Evolutionary conservation across 2,329 filamentous ascomycete species (phyloP).

Genomic region (Xylaria sp.): DNA sequence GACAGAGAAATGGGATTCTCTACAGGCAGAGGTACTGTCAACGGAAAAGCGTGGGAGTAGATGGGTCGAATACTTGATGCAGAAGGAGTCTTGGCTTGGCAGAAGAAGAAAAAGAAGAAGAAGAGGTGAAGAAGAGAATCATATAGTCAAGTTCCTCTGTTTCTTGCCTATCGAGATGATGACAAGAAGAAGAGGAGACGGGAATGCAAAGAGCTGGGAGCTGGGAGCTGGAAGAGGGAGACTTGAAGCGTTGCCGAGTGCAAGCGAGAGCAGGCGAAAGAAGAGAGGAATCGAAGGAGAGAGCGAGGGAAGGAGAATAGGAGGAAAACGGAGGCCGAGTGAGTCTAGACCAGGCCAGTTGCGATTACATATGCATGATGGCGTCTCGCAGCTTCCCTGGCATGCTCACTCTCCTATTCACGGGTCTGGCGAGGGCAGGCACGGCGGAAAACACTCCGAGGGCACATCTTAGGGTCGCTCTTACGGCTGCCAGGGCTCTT

Average conservation of each 20-base stretch:
- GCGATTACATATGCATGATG: not conserved
- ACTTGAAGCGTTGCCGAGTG: not conserved
- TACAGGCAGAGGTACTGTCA: slow-evolving; percentile 20
- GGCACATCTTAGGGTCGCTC: not conserved
- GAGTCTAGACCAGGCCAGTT: not conserved
- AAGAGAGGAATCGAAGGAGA: not conserved
- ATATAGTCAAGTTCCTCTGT: not conserved
- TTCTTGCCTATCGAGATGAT: not conserved
- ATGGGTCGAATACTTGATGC: slow-evolving; percentile 20
- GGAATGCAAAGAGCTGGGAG: not conserved
- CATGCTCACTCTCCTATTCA: not conserved
- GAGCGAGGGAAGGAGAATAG: not conserved
- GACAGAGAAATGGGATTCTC: slow-evolving; percentile 13
- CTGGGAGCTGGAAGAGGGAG: not conserved
- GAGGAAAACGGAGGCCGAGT: not conserved
- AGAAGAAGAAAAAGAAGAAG: not conserved
- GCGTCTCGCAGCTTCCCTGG: not conserved
- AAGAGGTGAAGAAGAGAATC: slow-evolving; percentile 1
- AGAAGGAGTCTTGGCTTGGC: not conserved
- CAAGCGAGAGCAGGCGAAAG: not conserved
- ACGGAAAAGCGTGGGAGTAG: slow-evolving; percentile 16
- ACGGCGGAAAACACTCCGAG: not conserved
- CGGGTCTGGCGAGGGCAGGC: not conserved
- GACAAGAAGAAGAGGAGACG: not conserved
- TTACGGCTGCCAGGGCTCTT: not conserved